Evolutionary conservation across 805 yeast genomes (phyloP), one percentile per base, ranked within the genome.

Genomic region (Candida silvicultrix): DNA sequence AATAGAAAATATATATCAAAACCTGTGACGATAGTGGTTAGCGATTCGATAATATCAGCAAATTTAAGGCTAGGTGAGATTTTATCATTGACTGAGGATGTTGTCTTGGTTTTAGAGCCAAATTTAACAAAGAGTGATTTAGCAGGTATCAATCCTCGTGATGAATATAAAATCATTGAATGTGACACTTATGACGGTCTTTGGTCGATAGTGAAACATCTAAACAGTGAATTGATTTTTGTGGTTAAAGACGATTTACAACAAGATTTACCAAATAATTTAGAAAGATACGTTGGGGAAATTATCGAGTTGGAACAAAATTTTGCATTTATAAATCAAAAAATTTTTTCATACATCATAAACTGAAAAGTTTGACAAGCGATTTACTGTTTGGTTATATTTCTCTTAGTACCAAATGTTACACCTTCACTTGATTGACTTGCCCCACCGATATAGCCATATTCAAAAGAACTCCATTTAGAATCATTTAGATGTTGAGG

Each of bases 401-500:
- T 71, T 47, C 82, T 65, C 46, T 71, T 63, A 31, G 69, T 72
- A 3, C 84, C 83, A 53, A 79, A 74, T 1, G 76, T 79, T 12
- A 80, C 69, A 20, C 70, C 70, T 55, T 80, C 83, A 0, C 75
- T 67, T 3, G 67, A 63, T 48, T 78, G 83, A 36, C 73, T 73
- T 3, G 81, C 77, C 25, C 84, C 83, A 32, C 69, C 70, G 73
- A 77, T 75, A 50, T 72, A 78, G 0, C 86, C 85, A 53, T 80
- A 79, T 51, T 80, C 84, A 10, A 68, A 49, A 0, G 83, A 70
- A 51, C 80, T 78, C 86, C 86, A 80, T 14, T 71, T 70, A 12
- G 66, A 59, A 28, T 64, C 61, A 19, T 58, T 56, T 42, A 76
- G 57, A 54, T 71, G 68, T 19, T 64, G 58, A 3, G 87, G 89